phyloP scores from a whole-genome alignment of 139 green algal species.

The Chlamydomonas asymmetrica region DNA sequence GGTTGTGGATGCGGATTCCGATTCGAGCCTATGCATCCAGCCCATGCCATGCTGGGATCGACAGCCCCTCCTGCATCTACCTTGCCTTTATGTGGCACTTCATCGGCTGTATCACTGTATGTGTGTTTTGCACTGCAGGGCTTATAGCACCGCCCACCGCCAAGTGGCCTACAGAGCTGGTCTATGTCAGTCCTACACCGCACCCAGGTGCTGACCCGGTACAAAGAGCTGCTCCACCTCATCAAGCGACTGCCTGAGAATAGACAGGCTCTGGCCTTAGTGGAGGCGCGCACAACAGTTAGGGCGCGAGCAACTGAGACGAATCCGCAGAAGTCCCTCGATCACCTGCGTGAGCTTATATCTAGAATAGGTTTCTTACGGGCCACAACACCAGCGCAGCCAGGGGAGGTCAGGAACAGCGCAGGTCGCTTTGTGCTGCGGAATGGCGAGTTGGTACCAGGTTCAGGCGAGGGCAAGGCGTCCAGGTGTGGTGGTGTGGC shows the following conservation, averaged over 20 bases:
- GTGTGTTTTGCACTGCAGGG: no score
- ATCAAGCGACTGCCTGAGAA: conserved; percentile 13
- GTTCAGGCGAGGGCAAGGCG: conserved; percentile 32
- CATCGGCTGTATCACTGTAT: no score
- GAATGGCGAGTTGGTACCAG: conserved; percentile 34
- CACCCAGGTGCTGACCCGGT: no score
- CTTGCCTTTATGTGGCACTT: no score
- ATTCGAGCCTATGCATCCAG: no score
- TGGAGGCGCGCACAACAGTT: conserved; percentile 27
- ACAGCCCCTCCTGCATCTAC: no score
- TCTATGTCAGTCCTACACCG: no score
- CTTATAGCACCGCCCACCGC: no score
- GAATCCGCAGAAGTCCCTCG: conserved; percentile 21
- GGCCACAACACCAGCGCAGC: conserved; percentile 33
- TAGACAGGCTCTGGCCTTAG: background rate
- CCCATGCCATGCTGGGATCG: no score
- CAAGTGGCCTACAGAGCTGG: no score
- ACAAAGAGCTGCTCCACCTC: conserved; percentile 36
- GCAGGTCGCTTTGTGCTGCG: conserved; percentile 38
- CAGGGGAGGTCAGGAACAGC: conserved; percentile 25
- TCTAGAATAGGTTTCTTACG: conserved; percentile 37
- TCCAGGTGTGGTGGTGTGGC: conserved; percentile 13
- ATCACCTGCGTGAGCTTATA: conserved; percentile 34
- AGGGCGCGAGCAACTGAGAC: conserved; percentile 9
- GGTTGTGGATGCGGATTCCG: no score